Conservation (phyloP, 2,329 filamentous ascomycete species). For the Karstenula rhodostoma region DNA sequence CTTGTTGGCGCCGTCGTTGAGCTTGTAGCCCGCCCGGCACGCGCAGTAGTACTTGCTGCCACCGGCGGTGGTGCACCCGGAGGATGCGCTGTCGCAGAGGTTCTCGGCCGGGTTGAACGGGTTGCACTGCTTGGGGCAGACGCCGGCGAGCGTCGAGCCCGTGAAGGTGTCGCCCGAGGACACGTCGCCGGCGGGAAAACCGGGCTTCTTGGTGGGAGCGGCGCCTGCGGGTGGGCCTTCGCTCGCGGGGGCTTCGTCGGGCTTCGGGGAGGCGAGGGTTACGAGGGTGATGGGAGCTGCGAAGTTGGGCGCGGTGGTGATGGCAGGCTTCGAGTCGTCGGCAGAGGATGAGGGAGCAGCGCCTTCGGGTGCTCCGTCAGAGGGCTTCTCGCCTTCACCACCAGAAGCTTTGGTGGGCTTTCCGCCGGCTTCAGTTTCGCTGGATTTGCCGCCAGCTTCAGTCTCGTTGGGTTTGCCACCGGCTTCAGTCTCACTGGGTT, state of each 20-base stretch:
- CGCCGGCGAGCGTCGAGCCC: constrained; percentile 25
- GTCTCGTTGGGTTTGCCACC: too few species aligned
- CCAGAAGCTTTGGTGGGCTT: too few species aligned
- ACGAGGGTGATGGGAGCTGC: neutral
- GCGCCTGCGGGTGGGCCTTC: neutral
- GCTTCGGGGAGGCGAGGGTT: neutral
- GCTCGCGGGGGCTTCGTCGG: neutral
- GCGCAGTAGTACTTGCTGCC: constrained; percentile 39
- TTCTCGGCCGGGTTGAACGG: constrained; percentile 33
- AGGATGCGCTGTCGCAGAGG: constrained; percentile 34
- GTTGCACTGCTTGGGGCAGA: constrained; percentile 37
- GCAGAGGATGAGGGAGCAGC: too few species aligned
- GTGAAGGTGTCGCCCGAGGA: constrained; percentile 23
- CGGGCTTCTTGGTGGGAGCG: neutral
- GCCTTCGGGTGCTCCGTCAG: neutral
- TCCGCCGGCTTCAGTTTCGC: neutral
- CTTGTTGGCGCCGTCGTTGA: constrained; percentile 29
- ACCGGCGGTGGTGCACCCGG: constrained; percentile 32
- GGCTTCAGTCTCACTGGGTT: neutral
- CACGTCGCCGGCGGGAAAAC: neutral
- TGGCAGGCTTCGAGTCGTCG: too few species aligned
- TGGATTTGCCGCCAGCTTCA: neutral
- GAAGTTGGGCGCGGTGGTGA: neutral
- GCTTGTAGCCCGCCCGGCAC: constrained; percentile 37
- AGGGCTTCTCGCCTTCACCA: neutral